phyloP scores from a whole-genome alignment of 129 eudicot species.

The Arctium minus region DNA sequence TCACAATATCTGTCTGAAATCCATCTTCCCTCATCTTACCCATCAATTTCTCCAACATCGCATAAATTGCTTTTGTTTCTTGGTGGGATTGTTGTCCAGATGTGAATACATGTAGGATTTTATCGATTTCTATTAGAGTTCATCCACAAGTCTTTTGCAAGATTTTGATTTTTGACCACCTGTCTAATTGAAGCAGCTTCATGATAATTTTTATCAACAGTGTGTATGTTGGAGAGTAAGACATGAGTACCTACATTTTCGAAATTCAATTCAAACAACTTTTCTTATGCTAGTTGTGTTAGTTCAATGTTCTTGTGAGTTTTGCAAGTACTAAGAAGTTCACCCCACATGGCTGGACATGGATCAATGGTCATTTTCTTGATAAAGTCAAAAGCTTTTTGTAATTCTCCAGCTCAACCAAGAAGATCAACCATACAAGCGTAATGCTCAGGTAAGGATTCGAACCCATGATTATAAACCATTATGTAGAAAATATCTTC shows the following conservation, averaged over 20 bases:
- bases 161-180: constrained; percentile 56
- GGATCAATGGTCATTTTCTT: constrained; percentile 61
- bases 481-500: constrained; percentile 51
- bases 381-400: constrained; percentile 67
- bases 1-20: constrained; percentile 67
- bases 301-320: constrained; percentile 64
- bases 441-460: constrained; percentile 72
- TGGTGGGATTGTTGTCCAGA: constrained; percentile 67
- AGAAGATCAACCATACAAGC: too few relatives aligned
- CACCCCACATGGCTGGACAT: constrained; percentile 81
- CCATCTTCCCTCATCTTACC: constrained; percentile 83
- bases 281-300: constrained; percentile 70
- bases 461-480: constrained; percentile 57
- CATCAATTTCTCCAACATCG: constrained; percentile 64
- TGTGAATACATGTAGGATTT: constrained; percentile 64
- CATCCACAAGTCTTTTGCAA: constrained; percentile 82
- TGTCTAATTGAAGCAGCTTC: constrained; percentile 73
- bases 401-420: constrained; percentile 70
- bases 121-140: constrained; percentile 70
- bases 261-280: constrained; percentile 68
- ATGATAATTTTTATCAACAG: constrained; percentile 48
- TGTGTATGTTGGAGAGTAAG: too few relatives aligned
- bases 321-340: constrained; percentile 84
- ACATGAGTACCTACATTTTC: constrained; percentile 74
- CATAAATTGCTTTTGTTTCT: constrained; percentile 50